Evolutionary conservation across 768 basidiomycete species (phyloP).

Genomic region (Lentinula raphanica): DNA sequence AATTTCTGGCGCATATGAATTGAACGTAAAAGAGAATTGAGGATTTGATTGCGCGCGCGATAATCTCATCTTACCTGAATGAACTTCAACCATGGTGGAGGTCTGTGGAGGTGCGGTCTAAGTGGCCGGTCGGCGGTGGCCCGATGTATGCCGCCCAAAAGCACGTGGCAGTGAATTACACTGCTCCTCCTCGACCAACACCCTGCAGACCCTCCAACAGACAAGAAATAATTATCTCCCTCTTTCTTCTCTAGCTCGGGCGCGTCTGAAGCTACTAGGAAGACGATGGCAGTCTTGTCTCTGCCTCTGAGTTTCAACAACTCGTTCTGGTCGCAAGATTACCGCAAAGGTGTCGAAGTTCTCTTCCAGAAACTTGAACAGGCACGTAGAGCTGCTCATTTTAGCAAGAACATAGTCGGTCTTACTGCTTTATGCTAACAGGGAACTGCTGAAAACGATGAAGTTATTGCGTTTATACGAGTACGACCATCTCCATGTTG

Average conservation of each 20-base stretch:
- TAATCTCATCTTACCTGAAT: too few relatives aligned
- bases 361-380: slow-evolving; percentile 74
- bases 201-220: too few relatives aligned
- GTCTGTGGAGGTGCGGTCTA: too few relatives aligned
- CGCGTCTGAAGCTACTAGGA: background rate
- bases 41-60: too few relatives aligned
- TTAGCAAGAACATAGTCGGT: slow-evolving; percentile 4
- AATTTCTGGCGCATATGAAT: too few relatives aligned
- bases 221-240: too few relatives aligned
- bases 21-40: too few relatives aligned
- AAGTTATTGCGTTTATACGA: slow-evolving; percentile 77
- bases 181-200: too few relatives aligned
- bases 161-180: too few relatives aligned
- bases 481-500: slow-evolving; percentile 37
- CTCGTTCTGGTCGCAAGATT: slow-evolving; percentile 95
- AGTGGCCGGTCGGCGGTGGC: too few relatives aligned
- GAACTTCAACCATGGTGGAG: too few relatives aligned
- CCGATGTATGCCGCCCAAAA: too few relatives aligned
- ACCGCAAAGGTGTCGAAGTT: slow-evolving; percentile 75
- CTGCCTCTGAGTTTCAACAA: slow-evolving; percentile 87
- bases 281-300: slow-evolving; percentile 76
- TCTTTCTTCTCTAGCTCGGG: background rate
- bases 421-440: slow-evolving; percentile 24
- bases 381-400: slow-evolving; percentile 32
- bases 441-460: slow-evolving; percentile 80